Evolutionary conservation across 1,284 basidiomycete species (phyloP).

Genomic region (Cryptococcus hybrid): DNA sequence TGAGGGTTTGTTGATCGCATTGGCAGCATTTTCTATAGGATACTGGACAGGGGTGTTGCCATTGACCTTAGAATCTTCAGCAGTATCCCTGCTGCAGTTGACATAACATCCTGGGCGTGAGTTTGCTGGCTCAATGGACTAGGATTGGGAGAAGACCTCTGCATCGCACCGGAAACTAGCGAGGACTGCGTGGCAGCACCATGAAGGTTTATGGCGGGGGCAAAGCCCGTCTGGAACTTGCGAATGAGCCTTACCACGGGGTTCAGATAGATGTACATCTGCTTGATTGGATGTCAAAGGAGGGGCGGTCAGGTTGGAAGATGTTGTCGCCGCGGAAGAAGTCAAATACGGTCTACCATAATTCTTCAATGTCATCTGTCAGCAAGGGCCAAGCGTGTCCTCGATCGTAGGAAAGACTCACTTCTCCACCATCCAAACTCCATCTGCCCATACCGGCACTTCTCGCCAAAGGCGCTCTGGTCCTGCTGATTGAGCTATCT

Average conservation of each 20-base stretch:
- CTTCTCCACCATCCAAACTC: conserved; percentile 43
- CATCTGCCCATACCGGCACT: conserved; percentile 45
- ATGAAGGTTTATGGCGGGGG: conserved; percentile 2
- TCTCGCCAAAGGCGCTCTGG: conserved; percentile 34
- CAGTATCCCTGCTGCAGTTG: background rate
- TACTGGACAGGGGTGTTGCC: background rate
- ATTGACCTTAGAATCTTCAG: background rate
- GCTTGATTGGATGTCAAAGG: conserved; percentile 13
- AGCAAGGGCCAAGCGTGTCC: background rate
- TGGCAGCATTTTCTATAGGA: background rate
- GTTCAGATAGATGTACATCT: background rate
- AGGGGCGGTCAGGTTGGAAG: conserved; percentile 30
- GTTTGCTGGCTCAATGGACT: conserved; percentile 36
- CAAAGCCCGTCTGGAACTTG: conserved; percentile 29
- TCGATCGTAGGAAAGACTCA: conserved; percentile 11
- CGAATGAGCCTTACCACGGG: background rate
- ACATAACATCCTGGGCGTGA: conserved; percentile 13
- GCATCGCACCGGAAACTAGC: background rate
- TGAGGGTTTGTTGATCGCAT: background rate
- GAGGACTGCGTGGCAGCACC: background rate
- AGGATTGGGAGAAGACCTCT: conserved; percentile 9
- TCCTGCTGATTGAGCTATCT: conserved; percentile 9
- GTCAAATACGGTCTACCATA: conserved; percentile 27
- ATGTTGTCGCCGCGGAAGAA: conserved; percentile 31
- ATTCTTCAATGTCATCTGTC: conserved; percentile 7